phyloP scores from a whole-genome alignment of 1,284 basidiomycete species.

The Irpex sp. region DNA sequence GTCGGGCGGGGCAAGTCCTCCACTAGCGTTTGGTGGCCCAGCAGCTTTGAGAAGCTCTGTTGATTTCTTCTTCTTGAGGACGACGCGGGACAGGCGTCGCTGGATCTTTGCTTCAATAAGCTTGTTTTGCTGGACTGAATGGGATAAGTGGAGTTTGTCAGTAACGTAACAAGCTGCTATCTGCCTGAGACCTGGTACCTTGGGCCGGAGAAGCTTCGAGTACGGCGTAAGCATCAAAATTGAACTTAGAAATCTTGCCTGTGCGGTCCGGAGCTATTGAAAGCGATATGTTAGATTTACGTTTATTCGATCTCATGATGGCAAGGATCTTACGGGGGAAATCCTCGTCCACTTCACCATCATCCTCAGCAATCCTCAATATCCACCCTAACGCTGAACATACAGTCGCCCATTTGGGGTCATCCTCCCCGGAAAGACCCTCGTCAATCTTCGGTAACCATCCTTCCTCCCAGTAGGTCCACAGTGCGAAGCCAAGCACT shows the following conservation, averaged over 20 bases:
- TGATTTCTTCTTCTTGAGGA: conserved; percentile 57
- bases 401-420: conserved; percentile 55
- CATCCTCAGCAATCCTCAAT: conserved; percentile 93
- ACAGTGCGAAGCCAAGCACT: conserved; percentile 90
- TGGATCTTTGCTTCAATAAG: conserved; percentile 74
- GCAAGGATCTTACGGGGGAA: conserved; percentile 73
- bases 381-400: conserved; percentile 88
- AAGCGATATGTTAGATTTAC: background rate
- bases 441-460: conserved; percentile 79
- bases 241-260: conserved; percentile 85
- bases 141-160: background rate
- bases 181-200: conserved; percentile 38
- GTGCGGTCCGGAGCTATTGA: conserved; percentile 86
- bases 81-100: conserved; percentile 69
- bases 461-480: conserved; percentile 87
- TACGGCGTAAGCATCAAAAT: conserved; percentile 89
- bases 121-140: conserved; percentile 79
- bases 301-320: background rate
- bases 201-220: conserved; percentile 74
- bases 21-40: background rate
- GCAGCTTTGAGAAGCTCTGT: conserved; percentile 23
- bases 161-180: background rate
- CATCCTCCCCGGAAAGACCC: conserved; percentile 54
- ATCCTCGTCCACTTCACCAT: conserved; percentile 98
- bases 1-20: conserved; percentile 29